Evolutionary conservation across 2,329 filamentous ascomycete species (phyloP), one percentile per base, ranked within the genome.

Genomic region (Ophidiomyces ophidiicola): DNA sequence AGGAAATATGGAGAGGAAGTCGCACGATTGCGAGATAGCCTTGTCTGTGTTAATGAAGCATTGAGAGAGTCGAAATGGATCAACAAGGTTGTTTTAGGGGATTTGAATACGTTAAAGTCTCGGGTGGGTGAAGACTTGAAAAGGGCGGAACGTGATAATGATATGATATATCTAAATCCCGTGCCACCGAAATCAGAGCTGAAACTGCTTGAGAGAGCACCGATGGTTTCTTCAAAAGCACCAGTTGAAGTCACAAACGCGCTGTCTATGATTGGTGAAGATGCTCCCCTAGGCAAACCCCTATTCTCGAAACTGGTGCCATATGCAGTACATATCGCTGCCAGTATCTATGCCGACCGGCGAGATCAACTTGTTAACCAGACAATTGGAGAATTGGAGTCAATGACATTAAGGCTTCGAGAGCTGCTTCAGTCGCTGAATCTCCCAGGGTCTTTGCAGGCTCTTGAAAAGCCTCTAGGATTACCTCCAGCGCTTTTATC

Each of bases 1-100:
- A 71, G 81, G 35, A 92, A 80, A 54, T 98, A 94, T 49, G 90
- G 90, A 33, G 90, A 98, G 56, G 90, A 98, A 64, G 80, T 98
- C 14, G 85, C 90, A 1, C 72, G 90, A 6, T 60, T 98, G 36
- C 72, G 74, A 31, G 88, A 96, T 53, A 84, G 85, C 39, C 70
- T 94, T 41, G 68, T 70, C 0, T 94, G 87, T 50, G 82, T 86
- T 5, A 82, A 78, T 34, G 84, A 94, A 47, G 90, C 84, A 0
- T 63, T 98, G 43, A 90, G 83, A 58, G 87, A 94, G 61, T 74
- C 76, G 20, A 75, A 76, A 35, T 86, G 87, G 57, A 71, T 96
- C 42, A 90, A 80, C 60, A 86, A 85, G 52, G 68, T 74, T 0
- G 85, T 98, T 0, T 65, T 83, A 2, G 80, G 80, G 1, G 90